Evolutionary conservation across 371 early-diverging fungal genomes (phyloP), one percentile per base, ranked within the genome.

Genomic region (Mortierella sp.): DNA sequence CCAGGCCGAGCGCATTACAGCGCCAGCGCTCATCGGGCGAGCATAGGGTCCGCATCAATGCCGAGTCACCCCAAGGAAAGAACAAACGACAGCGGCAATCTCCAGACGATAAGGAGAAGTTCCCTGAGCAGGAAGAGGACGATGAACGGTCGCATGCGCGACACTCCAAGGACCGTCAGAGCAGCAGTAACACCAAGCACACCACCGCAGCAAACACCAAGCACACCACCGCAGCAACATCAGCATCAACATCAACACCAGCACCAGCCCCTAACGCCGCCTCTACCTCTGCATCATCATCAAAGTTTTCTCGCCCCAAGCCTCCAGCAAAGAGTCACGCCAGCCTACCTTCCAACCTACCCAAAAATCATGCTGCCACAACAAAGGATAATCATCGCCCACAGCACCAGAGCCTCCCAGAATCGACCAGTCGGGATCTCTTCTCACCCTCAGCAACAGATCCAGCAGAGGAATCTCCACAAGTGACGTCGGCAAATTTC

Each of bases 311-410:
- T 26, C 67, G 74, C 37, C 74, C 86, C 59, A 81, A 81, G n/a
- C 77, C 86, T 6, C 79, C 86, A 53, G 79, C 79, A 51, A 78
- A 64, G 59, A 64, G 75, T 53, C 86, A 79, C 6, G 44, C 53
- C 8, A 44, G 57, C 10, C 0, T 73, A 14, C 71, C 59, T 6
- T 53, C 16, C 16, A 19, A 44, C 21, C 0, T 44, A 10, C 2
- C 51, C 0, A 44, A n/a, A 48, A 2, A 34, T 24, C 14, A 37
- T 10, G 37, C 31, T 31, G n/a, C 31, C 21, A 10, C 50, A 8
- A 24, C 40, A 34, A 51, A 61, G 31, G n/a, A 54, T n/a, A n/a
- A n/a, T 31, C 44, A 4, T 14, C 31, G 21, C 16, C 31, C 43
- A 48, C 71, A 37, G n/a, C 70, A 28, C 24, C 74, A 75, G 43